These are phyloP conservation scores for Trichoderma parareesei DNA, from an alignment of 495 filamentous ascomycete species.

Conservation along the genomic window DNA sequence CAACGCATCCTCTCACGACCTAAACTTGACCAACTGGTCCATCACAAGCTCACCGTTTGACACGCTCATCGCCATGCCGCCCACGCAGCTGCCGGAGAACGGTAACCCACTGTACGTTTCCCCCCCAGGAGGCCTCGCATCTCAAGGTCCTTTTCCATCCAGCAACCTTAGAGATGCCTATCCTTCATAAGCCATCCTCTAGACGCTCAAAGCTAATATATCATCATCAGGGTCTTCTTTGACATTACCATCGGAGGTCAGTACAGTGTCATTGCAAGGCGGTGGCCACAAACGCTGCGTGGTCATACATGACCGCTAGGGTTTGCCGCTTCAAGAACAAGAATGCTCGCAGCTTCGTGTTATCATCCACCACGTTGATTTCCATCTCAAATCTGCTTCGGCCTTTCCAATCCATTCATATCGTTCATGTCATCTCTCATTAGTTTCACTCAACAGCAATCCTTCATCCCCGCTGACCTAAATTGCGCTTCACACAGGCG, in stretches of 20 bases:
- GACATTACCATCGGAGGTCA: conserved; percentile 86
- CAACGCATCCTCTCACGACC: no score
- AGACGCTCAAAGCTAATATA: not conserved
- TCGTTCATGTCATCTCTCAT: conserved; percentile 4
- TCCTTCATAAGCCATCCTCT: no score
- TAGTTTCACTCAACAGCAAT: not conserved
- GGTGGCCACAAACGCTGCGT: not conserved
- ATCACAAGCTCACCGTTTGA: not conserved
- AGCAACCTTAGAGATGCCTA: no score
- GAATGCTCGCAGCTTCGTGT: no score
- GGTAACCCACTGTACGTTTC: conserved; percentile 47
- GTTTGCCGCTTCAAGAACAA: not conserved
- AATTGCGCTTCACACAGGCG: conserved; percentile 44
- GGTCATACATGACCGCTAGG: no score
- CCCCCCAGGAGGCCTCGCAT: not conserved
- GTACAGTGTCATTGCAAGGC: conserved; percentile 16
- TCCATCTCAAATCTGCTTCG: no score
- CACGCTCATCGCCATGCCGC: conserved; percentile 30
- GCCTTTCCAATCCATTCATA: no score
- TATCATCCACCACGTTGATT: no score
- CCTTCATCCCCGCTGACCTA: not conserved
- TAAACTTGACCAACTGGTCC: not conserved
- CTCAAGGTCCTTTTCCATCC: no score
- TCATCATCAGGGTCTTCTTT: conserved; percentile 64
- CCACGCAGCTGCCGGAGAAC: conserved; percentile 43